phyloP scores from a whole-genome alignment of 2,329 filamentous ascomycete genomes.

The Trichoderma citrinoviride region DNA sequence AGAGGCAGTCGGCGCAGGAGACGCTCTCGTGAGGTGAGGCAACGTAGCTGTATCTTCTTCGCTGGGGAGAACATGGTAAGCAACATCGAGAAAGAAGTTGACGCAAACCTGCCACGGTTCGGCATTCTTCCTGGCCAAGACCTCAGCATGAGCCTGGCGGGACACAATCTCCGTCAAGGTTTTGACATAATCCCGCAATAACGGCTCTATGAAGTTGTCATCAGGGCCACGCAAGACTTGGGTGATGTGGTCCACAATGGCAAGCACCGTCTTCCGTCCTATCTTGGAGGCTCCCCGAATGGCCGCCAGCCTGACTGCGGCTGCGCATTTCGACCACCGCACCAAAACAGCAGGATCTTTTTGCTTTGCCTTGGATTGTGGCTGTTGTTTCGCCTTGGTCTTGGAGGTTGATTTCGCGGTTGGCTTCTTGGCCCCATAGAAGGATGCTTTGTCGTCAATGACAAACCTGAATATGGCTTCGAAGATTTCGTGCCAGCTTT shows the following conservation, averaged over 20 bases:
- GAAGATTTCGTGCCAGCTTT: conserved; percentile 76
- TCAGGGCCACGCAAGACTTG: conserved; percentile 64
- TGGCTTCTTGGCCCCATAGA: conserved; percentile 54
- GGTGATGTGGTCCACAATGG: conserved; percentile 77
- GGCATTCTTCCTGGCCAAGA: conserved; percentile 57
- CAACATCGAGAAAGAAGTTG: conserved; percentile 68
- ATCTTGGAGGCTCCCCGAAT: conserved; percentile 66
- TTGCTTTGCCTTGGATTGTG: conserved; percentile 40
- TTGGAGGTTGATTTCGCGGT: too few relatives aligned
- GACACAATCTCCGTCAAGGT: conserved; percentile 67
- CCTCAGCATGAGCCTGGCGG: conserved; percentile 75
- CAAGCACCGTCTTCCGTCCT: conserved; percentile 72
- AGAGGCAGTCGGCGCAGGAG: conserved; percentile 44
- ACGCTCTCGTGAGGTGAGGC: conserved; percentile 40
- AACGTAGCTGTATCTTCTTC: conserved; percentile 38
- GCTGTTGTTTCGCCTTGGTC: too few relatives aligned
- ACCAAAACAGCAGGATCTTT: conserved; percentile 39
- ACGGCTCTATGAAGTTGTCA: conserved; percentile 63
- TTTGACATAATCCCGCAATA: conserved; percentile 77
- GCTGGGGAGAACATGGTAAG: conserved; percentile 46
- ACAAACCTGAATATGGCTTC: conserved; percentile 74
- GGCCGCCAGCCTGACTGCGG: conserved; percentile 68
- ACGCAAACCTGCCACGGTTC: conserved; percentile 67
- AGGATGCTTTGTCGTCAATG: conserved; percentile 64
- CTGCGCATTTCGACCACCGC: conserved; percentile 66